Percentiles rank a stretch among this genome's conserved stretches.
These are phyloP conservation scores for Coffea eugenioides DNA, from an alignment of 257 asterid species.

Conservation along the genomic window DNA sequence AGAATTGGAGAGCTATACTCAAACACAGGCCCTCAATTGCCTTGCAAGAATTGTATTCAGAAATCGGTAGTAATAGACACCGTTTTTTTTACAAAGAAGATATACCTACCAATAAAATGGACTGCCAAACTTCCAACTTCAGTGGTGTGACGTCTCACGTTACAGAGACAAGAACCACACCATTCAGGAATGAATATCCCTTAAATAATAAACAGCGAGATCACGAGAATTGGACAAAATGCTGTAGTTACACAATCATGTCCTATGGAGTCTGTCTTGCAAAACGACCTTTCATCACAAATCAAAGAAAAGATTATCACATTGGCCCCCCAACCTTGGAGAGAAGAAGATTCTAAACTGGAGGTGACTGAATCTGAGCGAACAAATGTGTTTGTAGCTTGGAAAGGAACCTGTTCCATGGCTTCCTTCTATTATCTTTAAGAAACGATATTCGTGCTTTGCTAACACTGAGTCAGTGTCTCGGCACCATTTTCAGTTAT, in stretches of 20 bases:
- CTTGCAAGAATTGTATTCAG: background rate
- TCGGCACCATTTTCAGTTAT: conserved; percentile 78
- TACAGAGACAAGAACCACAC: background rate
- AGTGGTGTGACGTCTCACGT: background rate
- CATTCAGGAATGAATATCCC: background rate
- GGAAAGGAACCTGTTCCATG: background rate
- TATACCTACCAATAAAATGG: background rate
- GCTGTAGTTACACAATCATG: background rate
- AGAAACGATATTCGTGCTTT: background rate
- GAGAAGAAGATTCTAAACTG: background rate
- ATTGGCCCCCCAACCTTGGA: background rate
- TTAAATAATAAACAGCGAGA: background rate
- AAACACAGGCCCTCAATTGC: background rate
- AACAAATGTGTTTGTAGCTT: conserved; percentile 4
- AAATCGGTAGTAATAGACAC: background rate
- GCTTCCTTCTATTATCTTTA: background rate
- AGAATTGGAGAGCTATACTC: background rate
- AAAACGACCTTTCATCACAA: background rate
- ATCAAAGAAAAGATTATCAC: background rate
- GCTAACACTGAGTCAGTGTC: conserved; percentile 70
- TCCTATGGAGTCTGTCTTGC: background rate
- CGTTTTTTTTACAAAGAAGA: too few species aligned
- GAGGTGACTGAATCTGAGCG: background rate
- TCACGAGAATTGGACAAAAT: background rate
- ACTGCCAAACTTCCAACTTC: background rate